Conservation (phyloP, 1,284 basidiomycete species). For the Gymnopus androsaceus region DNA sequence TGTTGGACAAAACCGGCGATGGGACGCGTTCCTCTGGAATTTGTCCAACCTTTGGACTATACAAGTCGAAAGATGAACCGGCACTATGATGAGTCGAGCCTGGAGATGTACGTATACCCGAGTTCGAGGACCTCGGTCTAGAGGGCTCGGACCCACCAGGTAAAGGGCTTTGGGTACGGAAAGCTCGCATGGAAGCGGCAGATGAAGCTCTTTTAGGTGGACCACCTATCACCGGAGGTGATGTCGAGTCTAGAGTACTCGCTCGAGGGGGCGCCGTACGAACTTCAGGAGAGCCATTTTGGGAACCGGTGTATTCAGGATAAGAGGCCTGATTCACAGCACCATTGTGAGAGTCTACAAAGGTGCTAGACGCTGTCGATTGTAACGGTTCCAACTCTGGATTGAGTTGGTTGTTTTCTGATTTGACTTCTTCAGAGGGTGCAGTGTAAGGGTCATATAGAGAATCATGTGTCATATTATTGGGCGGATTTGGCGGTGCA, state of each 20-base stretch:
- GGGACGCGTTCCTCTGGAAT: background rate
- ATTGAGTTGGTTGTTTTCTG: background rate
- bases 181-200: conserved; percentile 4
- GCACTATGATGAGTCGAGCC: background rate
- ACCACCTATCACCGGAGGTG: background rate
- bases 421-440: background rate
- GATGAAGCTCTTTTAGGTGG: conserved; percentile 10
- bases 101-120: conserved; percentile 1
- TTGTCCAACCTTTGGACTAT: conserved; percentile 5
- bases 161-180: conserved; percentile 8
- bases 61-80: conserved; percentile 3
- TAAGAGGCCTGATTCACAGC: background rate
- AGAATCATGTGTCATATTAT: conserved; percentile 5
- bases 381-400: too few relatives aligned
- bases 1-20: conserved; percentile 2
- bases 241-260: too few relatives aligned
- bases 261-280: background rate
- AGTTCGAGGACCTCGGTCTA: conserved; percentile 9
- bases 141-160: background rate
- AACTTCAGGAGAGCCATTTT: background rate
- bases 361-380: too few relatives aligned
- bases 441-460: background rate
- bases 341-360: background rate
- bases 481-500: conserved; percentile 10
- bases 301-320: background rate